Evolutionary conservation across 2,329 filamentous ascomycete genomes (phyloP).

Genomic region (Sporothrix mexicana): DNA sequence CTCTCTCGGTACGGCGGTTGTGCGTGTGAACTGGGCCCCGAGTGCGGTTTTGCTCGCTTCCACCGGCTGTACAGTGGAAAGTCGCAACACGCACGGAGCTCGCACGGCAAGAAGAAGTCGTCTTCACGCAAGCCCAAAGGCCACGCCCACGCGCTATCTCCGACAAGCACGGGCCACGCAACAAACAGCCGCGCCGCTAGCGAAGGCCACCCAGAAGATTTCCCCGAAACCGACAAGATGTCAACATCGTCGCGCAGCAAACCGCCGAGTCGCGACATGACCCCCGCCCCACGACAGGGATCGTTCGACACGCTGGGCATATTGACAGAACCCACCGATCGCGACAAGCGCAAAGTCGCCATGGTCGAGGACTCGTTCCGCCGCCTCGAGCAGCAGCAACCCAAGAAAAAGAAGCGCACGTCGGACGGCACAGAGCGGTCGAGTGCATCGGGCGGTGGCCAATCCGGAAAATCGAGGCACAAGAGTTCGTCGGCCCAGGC

Average conservation of each 20-base stretch:
- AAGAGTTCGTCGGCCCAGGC: conserved; percentile 37
- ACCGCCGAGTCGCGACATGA: conserved; percentile 69
- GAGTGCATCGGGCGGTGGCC: conserved; percentile 33
- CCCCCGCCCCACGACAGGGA: conserved; percentile 62
- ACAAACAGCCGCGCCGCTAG: conserved; percentile 69
- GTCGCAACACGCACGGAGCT: conserved; percentile 43
- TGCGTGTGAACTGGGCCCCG: conserved; percentile 69
- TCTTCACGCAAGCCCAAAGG: conserved; percentile 57
- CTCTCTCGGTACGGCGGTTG: conserved; percentile 81
- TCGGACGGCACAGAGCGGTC: conserved; percentile 56
- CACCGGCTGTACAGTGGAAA: conserved; percentile 62
- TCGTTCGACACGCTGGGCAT: conserved; percentile 65
- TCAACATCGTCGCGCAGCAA: conserved; percentile 66
- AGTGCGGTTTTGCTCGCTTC: conserved; percentile 69
- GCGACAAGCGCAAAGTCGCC: conserved; percentile 70
- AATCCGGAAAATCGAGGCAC: conserved; percentile 40
- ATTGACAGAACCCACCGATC: conserved; percentile 67
- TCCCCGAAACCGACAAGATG: conserved; percentile 57
- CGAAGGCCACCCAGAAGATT: conserved; percentile 64
- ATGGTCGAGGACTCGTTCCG: conserved; percentile 69
- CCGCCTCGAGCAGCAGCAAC: conserved; percentile 64
- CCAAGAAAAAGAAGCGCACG: conserved; percentile 66
- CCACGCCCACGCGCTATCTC: conserved; percentile 61
- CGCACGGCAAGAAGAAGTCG: conserved; percentile 54
- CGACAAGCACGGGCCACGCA: conserved; percentile 66